These are phyloP conservation scores for Cercospora berteroae DNA, from an alignment of 2,329 filamentous ascomycete genomes.

Conservation along the genomic window DNA sequence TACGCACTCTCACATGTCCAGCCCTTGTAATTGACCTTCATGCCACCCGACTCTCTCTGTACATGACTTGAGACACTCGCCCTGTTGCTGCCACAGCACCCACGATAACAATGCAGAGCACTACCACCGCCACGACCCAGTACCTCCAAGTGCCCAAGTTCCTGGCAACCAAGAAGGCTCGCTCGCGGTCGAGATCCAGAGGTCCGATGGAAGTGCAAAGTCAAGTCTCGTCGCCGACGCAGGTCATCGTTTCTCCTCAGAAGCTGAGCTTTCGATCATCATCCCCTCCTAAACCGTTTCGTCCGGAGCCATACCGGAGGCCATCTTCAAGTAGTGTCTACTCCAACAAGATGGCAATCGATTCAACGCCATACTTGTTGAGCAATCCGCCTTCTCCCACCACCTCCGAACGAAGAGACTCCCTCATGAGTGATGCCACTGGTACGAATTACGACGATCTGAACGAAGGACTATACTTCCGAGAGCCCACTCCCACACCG, in stretches of 20 bases:
- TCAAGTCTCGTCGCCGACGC: slow-evolving; percentile 27
- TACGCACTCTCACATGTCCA: not conserved
- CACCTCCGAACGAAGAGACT: slow-evolving; percentile 15
- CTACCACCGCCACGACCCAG: slow-evolving; percentile 29
- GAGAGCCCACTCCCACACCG: slow-evolving; percentile 32
- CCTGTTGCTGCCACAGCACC: slow-evolving; percentile 19
- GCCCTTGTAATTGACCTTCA: not conserved
- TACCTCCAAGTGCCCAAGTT: slow-evolving; percentile 41
- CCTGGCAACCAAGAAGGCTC: slow-evolving; percentile 35
- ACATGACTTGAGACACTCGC: slow-evolving; percentile 1
- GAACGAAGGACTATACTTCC: slow-evolving; percentile 36
- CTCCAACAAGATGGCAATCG: slow-evolving; percentile 18
- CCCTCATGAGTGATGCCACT: slow-evolving; percentile 17
- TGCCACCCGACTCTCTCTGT: not conserved
- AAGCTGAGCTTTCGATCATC: slow-evolving; percentile 29
- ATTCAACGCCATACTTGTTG: slow-evolving; percentile 22
- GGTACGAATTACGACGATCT: slow-evolving; percentile 37
- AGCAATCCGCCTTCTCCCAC: slow-evolving; percentile 14
- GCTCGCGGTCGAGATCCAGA: slow-evolving; percentile 36
- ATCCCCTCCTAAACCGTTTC: slow-evolving; percentile 22
- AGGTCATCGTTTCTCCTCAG: slow-evolving; percentile 27
- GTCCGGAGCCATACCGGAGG: slow-evolving; percentile 23
- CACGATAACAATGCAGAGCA: slow-evolving; percentile 21
- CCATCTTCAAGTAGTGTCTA: slow-evolving; percentile 10
- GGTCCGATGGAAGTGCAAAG: slow-evolving; percentile 25